Evolutionary conservation across 75 land plant species (phyloP).

Genomic region (Pinus taeda): DNA sequence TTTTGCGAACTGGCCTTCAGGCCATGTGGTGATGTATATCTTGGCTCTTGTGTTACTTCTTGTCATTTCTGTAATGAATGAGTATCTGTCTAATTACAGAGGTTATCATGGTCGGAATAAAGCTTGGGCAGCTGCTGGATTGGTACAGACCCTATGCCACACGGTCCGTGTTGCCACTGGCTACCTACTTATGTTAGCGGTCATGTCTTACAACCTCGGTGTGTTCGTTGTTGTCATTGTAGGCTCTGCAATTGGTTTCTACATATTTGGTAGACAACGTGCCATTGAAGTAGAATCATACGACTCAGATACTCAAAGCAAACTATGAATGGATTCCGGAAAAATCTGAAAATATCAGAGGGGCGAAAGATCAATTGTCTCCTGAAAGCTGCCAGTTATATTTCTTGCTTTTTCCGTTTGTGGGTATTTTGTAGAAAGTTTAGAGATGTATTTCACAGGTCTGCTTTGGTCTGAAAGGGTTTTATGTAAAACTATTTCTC

Average conservation of each 20-base stretch:
- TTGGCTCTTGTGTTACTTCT: neutral
- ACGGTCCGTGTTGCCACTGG: neutral
- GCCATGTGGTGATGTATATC: neutral
- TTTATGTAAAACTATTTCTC: too few relatives aligned
- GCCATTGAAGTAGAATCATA: too few relatives aligned
- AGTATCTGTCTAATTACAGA: neutral
- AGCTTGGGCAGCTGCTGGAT: neutral
- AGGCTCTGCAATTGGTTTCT: constrained; percentile 26
- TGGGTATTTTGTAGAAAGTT: too few relatives aligned
- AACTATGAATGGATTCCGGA: too few relatives aligned
- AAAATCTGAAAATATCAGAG: too few relatives aligned
- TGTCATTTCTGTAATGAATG: neutral
- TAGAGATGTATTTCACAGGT: too few relatives aligned
- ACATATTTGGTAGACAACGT: too few relatives aligned
- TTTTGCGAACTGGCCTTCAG: neutral
- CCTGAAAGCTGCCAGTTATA: too few relatives aligned
- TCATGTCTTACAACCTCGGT: constrained; percentile 37
- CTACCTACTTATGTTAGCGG: constrained; percentile 38
- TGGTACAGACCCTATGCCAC: neutral
- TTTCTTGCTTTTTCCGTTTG: too few relatives aligned
- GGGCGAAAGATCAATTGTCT: too few relatives aligned
- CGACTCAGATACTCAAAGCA: too few relatives aligned
- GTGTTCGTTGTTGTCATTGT: constrained; percentile 26
- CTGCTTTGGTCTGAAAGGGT: too few relatives aligned
- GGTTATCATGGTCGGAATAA: neutral